phyloP scores from a whole-genome alignment of 2,329 filamentous ascomycete species.

The Rhexocercosporidium sp. region DNA sequence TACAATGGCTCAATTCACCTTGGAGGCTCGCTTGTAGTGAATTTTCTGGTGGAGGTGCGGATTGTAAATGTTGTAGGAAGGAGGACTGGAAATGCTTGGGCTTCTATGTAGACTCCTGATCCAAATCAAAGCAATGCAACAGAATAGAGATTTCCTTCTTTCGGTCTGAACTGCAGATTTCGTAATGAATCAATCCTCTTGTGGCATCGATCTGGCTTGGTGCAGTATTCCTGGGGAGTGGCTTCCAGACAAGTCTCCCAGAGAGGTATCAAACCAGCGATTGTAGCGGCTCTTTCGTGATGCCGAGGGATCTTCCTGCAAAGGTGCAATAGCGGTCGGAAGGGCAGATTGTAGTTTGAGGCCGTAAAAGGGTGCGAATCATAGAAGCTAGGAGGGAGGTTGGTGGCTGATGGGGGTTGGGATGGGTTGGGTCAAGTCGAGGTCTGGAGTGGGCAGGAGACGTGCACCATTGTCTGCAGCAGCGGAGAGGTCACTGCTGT shows the following conservation, averaged over 20 bases:
- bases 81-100: not conserved
- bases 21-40: not conserved
- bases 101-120: not conserved
- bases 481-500: not conserved
- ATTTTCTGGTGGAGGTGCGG: not conserved
- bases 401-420: not conserved
- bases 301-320: not conserved
- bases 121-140: not conserved
- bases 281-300: not conserved
- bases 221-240: not conserved
- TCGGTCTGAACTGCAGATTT: not conserved
- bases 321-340: not conserved
- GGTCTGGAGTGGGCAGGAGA: not conserved
- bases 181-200: not conserved
- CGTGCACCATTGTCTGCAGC: slow-evolving; percentile 8
- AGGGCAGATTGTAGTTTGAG: not conserved
- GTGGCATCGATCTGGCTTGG: not conserved
- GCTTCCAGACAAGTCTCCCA: not conserved
- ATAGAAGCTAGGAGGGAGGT: not conserved
- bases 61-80: not conserved
- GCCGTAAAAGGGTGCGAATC: slow-evolving; percentile 1
- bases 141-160: not conserved
- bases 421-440: not conserved
- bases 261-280: not conserved
- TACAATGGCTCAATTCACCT: not conserved